Evolutionary conservation across 2,329 filamentous ascomycete genomes (phyloP), one percentile per base, ranked within the genome.

Genomic region (Didymella lethalis): DNA sequence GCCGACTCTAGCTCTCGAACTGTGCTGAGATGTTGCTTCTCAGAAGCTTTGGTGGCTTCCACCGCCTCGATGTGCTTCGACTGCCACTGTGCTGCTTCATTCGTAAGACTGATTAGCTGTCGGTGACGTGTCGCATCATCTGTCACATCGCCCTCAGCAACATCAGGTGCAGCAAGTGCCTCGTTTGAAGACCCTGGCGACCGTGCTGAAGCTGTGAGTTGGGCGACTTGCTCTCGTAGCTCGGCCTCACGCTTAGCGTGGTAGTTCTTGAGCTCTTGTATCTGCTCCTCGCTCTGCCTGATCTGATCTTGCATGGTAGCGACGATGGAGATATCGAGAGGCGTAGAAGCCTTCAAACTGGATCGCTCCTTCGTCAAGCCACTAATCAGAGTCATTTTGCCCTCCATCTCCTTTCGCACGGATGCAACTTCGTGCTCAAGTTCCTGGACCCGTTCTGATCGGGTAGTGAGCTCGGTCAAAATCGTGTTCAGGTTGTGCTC

Each of bases 381-480:
- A 29, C 92, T 92, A 68, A 99, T 98, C 73, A 99, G 93, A 29
- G 92, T 91, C 83, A 94, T 93, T 85, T 99, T 99, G 63, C 86
- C 89, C 74, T 99, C 95, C 90, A 98, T 96, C 77, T 99, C 95
- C 81, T 93, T 97, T 81, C 92, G 95, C 23, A 93, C 87, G 4
- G 87, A 88, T 26, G 88, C 83, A 56, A 97, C 86, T 67, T 97
- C 94, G 6, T 88, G 88, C 77, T 99, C 95, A 14, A 99, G 83
- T 69, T 93, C 89, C 72, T 96, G 91, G 52, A 97, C 93, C 28
- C 93, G 88, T 75, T 98, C 93, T 38, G 93, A 93, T 41, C 93
- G 88, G 10, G 84, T 84, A 64, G 97, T 90, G 32, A 99, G 83
- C 75, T 99, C 95, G 68, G 95, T 91, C 88, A 97, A 94, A 57